Evolutionary conservation across 305 asterid species (phyloP).

Genomic region (Galium porrigens): DNA sequence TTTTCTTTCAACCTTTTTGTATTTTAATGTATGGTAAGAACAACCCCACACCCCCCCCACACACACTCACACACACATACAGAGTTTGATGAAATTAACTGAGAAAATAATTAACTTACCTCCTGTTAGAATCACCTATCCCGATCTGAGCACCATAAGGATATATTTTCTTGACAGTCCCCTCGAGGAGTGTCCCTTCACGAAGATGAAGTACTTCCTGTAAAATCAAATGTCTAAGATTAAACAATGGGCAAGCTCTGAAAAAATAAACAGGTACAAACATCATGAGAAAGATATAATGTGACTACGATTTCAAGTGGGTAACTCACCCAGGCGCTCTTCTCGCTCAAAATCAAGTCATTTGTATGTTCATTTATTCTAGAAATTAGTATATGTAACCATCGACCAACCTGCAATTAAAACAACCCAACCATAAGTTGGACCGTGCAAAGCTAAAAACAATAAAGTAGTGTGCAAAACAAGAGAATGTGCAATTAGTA

Average conservation of each 20-base stretch:
- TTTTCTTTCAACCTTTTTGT: background rate
- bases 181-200: slow-evolving; percentile 74
- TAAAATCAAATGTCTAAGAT: slow-evolving; percentile 16
- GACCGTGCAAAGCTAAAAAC: background rate
- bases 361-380: slow-evolving; percentile 82
- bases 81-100: background rate
- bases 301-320: slow-evolving; percentile 13
- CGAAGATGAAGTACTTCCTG: slow-evolving; percentile 57
- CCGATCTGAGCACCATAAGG: slow-evolving; percentile 82
- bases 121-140: slow-evolving; percentile 72
- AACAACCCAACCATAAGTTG: slow-evolving; percentile 6
- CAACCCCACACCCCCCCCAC: too few relatives aligned
- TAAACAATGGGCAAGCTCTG: slow-evolving; percentile 3
- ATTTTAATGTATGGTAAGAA: background rate
- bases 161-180: slow-evolving; percentile 55
- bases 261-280: slow-evolving; percentile 7
- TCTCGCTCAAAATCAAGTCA: slow-evolving; percentile 83
- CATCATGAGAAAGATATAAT: slow-evolving; percentile 9
- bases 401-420: slow-evolving; percentile 65
- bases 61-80: too few relatives aligned
- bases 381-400: slow-evolving; percentile 50
- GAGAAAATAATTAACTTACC: slow-evolving; percentile 28
- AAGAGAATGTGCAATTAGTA: background rate
- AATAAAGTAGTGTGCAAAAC: background rate
- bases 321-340: slow-evolving; percentile 73